phyloP scores from a whole-genome alignment of 2,329 filamentous ascomycete genomes.

The Thielaviopsis musarum region DNA sequence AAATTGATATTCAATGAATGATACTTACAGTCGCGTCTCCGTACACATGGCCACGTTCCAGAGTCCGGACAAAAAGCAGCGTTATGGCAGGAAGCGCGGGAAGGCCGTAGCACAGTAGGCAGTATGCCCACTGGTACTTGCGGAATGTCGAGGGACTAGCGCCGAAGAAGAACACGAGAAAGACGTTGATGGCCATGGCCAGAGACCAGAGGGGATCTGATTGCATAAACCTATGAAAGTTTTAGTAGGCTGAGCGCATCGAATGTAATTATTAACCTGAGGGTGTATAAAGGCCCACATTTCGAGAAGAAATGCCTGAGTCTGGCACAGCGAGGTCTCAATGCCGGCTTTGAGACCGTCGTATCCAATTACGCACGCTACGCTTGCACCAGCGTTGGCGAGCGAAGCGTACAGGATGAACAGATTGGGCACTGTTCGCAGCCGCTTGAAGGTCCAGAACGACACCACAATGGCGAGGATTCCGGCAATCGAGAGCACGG shows the following conservation, averaged over 20 bases:
- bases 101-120: slow-evolving; percentile 52
- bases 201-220: slow-evolving; percentile 64
- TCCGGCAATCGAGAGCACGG: slow-evolving; percentile 33
- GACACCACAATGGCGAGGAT: slow-evolving; percentile 35
- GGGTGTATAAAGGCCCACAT: slow-evolving; percentile 32
- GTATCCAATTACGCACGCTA: slow-evolving; percentile 54
- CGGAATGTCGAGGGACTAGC: slow-evolving; percentile 49
- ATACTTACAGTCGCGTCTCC: slow-evolving; percentile 38
- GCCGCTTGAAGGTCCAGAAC: slow-evolving; percentile 31
- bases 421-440: slow-evolving; percentile 42
- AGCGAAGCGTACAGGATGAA: slow-evolving; percentile 46
- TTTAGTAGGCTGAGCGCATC: not conserved
- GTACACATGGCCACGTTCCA: slow-evolving; percentile 27
- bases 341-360: slow-evolving; percentile 41
- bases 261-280: too few relatives aligned
- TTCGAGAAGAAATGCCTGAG: slow-evolving; percentile 45
- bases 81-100: slow-evolving; percentile 51
- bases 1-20: too few relatives aligned
- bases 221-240: slow-evolving; percentile 50
- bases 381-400: slow-evolving; percentile 40
- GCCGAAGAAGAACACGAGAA: slow-evolving; percentile 48
- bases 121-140: slow-evolving; percentile 56
- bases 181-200: slow-evolving; percentile 71
- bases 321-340: slow-evolving; percentile 41
- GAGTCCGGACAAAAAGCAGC: slow-evolving; percentile 39